Base-by-base conservation (phyloP, 305 asterid species). In the Plantago lanceolata region DNA sequence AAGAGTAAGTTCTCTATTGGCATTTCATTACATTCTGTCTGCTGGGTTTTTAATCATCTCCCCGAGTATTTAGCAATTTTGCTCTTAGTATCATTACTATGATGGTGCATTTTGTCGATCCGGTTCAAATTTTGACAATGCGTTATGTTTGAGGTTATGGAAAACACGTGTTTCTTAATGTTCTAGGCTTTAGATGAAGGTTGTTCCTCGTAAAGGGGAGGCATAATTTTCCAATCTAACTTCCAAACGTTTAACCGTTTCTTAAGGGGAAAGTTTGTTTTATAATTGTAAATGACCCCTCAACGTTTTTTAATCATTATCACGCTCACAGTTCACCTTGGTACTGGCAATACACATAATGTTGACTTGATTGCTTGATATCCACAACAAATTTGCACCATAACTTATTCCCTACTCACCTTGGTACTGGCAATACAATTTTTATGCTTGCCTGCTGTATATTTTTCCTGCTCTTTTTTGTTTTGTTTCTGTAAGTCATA, bases 1-100 rank as follows among this genome's bases (percentile, higher is more conserved):
- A 93, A 85, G 98, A 93, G 98, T 93, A 87, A 81, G 96, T 43
- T 59, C 71, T 57, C 71, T 71, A 53, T 19, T 56, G 43, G 43
- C 63, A 28, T 57, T 51, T 31, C 48, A 19, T 49, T 68, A 40
- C 21, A 16, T 72, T 67, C 61, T 63, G 56, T 24, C 70, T 50
- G 54, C 29, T 20, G 21, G 58, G 8, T 35, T 17, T 48, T 47
- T 48, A 65, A 48, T 48, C 24, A 48, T 61, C 62, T 31, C 54
- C 54, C 21, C 56, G 24, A 19, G 51, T 54, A 20, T 9, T 49
- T 35, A 51, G 21, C 19, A 29, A 18, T 37, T 63, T 33, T 40
- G 43, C 37, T 24, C 35, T 26, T 37, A 24, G 61, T 68, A 17
- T 24, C 43, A 3, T 15, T 37, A 2, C 29, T 62, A 59, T 21